Percentiles rank a stretch among this genome's conserved stretches.
These are phyloP conservation scores for Penstemon eatonii DNA, from an alignment of 257 asterid species.

Conservation along the genomic window DNA sequence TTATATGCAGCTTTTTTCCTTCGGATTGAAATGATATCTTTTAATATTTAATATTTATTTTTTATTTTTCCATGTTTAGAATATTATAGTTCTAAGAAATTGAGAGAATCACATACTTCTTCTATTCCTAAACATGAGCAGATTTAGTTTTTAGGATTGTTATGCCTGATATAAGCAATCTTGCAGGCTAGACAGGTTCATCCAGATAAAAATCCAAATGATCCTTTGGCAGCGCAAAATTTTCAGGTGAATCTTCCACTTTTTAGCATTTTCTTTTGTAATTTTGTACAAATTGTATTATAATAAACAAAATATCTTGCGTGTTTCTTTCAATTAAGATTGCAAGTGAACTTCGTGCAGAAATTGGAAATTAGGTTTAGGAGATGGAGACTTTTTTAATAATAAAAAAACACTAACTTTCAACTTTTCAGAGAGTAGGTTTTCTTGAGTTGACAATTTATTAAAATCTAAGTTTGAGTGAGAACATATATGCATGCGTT, in stretches of 20 bases:
- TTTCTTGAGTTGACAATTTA: not conserved
- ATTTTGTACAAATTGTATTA: slow-evolving; percentile 6
- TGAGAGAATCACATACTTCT: not conserved
- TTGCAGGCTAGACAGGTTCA: slow-evolving; percentile 97
- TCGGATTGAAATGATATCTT: slow-evolving; percentile 4
- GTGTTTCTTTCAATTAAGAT: slow-evolving; percentile 1
- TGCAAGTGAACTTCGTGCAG: slow-evolving; percentile 8
- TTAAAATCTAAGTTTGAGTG: not conserved
- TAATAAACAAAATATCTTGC: slow-evolving; percentile 15
- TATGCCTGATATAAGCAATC: slow-evolving; percentile 22
- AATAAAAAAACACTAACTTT: not conserved
- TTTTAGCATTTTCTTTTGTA: slow-evolving; percentile 22
- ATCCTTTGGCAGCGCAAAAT: slow-evolving; percentile 92
- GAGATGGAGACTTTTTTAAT: not conserved
- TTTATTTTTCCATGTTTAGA: slow-evolving; percentile 16
- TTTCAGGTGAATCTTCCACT: slow-evolving; percentile 62
- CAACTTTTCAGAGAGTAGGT: not conserved
- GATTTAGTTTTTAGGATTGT: slow-evolving; percentile 16
- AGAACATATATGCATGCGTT: not conserved
- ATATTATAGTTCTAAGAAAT: not conserved
- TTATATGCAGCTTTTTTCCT: not conserved
- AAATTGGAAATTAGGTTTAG: slow-evolving; percentile 2
- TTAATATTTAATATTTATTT: slow-evolving; percentile 21
- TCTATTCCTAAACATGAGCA: slow-evolving; percentile 1
- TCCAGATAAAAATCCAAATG: slow-evolving; percentile 97